These are phyloP conservation scores for Carex kokanica DNA, from an alignment of 176 grass and related monocot genomes.

Conservation along the genomic window DNA sequence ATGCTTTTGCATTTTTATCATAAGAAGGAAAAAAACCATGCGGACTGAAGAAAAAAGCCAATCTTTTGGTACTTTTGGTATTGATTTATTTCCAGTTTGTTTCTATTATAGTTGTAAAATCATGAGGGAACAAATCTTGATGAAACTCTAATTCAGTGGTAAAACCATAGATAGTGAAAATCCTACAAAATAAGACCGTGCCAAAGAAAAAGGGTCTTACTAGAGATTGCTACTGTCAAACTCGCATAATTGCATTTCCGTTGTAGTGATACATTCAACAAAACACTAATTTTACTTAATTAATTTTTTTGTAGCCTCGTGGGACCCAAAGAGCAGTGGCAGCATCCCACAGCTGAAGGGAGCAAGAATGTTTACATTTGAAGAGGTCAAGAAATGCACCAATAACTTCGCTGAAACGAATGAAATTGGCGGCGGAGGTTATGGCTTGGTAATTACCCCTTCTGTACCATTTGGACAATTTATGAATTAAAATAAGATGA, in stretches of 20 bases:
- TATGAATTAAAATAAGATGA: not conserved
- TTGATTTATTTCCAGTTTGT: not conserved
- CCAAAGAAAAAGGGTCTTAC: not conserved
- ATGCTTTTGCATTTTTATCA: conserved; percentile 23
- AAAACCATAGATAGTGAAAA: not conserved
- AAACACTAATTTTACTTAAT: not conserved
- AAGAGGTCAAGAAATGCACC: conserved; percentile 65
- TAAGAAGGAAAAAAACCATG: conserved; percentile 30
- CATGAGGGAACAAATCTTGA: not conserved
- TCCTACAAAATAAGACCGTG: not conserved
- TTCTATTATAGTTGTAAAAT: conserved; percentile 5
- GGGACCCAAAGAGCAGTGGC: conserved; percentile 64
- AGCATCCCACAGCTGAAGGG: conserved; percentile 63
- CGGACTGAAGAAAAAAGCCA: conserved; percentile 40
- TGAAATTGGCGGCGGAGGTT: conserved; percentile 59
- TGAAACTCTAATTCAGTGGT: not conserved
- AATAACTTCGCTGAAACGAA: conserved; percentile 58
- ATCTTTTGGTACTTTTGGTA: conserved; percentile 66
- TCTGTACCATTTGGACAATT: not conserved
- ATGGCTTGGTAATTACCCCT: conserved; percentile 51
- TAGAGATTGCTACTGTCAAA: not conserved
- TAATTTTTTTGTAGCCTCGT: conserved; percentile 42
- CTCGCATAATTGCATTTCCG: not conserved
- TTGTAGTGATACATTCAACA: not conserved
- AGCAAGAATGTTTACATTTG: conserved; percentile 55